Conservation (phyloP, 1,284 basidiomycete species). For the Marasmius tenuissimus region DNA sequence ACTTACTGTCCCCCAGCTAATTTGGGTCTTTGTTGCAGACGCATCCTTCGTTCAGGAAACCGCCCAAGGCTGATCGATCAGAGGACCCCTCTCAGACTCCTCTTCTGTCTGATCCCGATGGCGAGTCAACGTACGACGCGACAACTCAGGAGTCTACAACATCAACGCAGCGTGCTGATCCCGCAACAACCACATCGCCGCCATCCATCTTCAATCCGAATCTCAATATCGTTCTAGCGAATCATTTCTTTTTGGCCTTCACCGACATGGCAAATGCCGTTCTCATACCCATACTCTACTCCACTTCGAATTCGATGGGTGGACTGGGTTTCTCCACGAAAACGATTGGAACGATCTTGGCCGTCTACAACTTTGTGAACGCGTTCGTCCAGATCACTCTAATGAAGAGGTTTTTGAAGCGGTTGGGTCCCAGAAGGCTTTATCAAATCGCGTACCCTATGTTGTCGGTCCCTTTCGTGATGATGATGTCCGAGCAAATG, state of each 20-base stretch:
- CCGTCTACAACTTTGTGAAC: conserved; percentile 29
- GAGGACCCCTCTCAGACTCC: neutral
- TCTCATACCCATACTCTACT: conserved; percentile 27
- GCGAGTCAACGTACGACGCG: neutral
- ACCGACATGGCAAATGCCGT: conserved; percentile 26
- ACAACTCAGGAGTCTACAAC: neutral
- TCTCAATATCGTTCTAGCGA: conserved; percentile 11
- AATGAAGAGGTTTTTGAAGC: conserved; percentile 5
- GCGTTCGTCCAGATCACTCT: conserved; percentile 14
- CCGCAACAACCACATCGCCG: conserved; percentile 18
- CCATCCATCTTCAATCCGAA: conserved; percentile 3
- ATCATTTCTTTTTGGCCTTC: conserved; percentile 28
- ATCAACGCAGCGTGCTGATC: conserved; percentile 27
- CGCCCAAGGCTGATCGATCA: neutral
- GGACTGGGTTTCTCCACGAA: conserved; percentile 24
- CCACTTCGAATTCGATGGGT: conserved; percentile 21
- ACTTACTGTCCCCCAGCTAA: neutral
- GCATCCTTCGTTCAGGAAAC: neutral
- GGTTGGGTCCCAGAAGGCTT: conserved; percentile 11
- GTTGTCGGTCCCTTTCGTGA: conserved; percentile 1
- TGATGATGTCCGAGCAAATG: conserved; percentile 5
- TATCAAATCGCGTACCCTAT: conserved; percentile 7
- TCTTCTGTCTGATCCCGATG: neutral
- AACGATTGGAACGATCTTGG: conserved; percentile 23
- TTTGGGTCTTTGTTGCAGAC: neutral